Conservation (phyloP, 129 eudicot species). For the Kitagawia praeruptora region DNA sequence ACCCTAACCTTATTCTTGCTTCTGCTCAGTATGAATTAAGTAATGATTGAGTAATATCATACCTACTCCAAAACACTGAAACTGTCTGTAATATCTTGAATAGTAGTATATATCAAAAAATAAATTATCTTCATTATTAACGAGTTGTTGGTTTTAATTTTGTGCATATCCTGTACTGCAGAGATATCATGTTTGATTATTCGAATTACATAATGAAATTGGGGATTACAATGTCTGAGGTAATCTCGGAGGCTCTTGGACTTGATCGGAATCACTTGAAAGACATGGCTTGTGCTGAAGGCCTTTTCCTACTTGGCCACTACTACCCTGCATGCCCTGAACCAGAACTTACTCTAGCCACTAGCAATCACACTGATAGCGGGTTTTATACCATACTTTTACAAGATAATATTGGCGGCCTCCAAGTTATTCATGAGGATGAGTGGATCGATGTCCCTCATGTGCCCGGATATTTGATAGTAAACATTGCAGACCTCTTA, state of each 20-base stretch:
- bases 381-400: slow-evolving; percentile 11
- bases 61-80: background rate
- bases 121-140: no score
- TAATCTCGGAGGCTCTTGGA: slow-evolving; percentile 14
- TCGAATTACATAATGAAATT: background rate
- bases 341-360: slow-evolving; percentile 9
- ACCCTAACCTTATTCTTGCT: background rate
- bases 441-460: slow-evolving; percentile 15
- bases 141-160: background rate
- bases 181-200: slow-evolving; percentile 5
- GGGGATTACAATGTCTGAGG: slow-evolving; percentile 9
- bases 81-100: background rate
- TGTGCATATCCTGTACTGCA: background rate
- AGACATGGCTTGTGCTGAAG: slow-evolving; percentile 14
- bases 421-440: slow-evolving; percentile 8
- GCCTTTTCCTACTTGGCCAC: slow-evolving; percentile 8
- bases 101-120: no score
- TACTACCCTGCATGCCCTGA: slow-evolving; percentile 19
- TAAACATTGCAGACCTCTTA: slow-evolving; percentile 16
- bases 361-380: slow-evolving; percentile 11
- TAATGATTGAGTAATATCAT: background rate
- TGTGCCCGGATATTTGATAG: slow-evolving; percentile 11
- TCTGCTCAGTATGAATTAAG: background rate
- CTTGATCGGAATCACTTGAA: slow-evolving; percentile 1
- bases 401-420: slow-evolving; percentile 16